Base-by-base conservation (phyloP, 1,139 yeast genomes). In the Fermentozyma sake region DNA sequence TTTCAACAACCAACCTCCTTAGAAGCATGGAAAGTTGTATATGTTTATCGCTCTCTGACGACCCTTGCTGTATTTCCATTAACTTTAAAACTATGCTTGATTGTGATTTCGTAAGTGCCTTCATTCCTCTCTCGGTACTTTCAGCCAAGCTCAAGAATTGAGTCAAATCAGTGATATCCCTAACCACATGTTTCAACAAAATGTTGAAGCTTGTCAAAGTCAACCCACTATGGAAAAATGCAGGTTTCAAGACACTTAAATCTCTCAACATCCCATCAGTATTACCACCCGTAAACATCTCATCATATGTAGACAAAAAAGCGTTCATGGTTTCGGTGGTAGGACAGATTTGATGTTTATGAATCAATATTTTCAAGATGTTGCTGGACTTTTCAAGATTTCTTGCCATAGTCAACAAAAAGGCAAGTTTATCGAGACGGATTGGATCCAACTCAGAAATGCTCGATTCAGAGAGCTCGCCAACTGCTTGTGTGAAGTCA, bases 161-260 rank as follows among this genome's bases (percentile, higher is more conserved):
- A 10, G 55, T 53, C 26, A 66, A 44, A 21, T 65, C 72, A 22
- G 39, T 41, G 1, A 39, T 31, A 23, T 47, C 47, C 12, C 44
- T 37, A 5, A 58, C 46, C 2, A 50, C 42, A 16, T 42, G 31
- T 6, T 39, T 32, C 22, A 63, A 37, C 5, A 65, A 32, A 5
- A 58, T 37, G 12, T 39, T 34, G 22, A 58, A 49, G 3, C 49
- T 29, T 3, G 37, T 26, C 0, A 40, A 31, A 13, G 45, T 42
- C 14, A 61, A 28, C 2, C 41, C 39, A 12, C 41, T 36, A 27
- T 55, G 57, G 34, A 55, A 55, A 14, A 65, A 29, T 1, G 50
- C 56, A 2, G 61, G 50, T 33, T 66, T 66, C 18, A 63, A 43
- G 15, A 42, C 35, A 7, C 45, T 18, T 12, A 60, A 44, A n/a